phyloP scores from a whole-genome alignment of 495 filamentous ascomycete genomes.

The Aspergillus ellipticus region DNA sequence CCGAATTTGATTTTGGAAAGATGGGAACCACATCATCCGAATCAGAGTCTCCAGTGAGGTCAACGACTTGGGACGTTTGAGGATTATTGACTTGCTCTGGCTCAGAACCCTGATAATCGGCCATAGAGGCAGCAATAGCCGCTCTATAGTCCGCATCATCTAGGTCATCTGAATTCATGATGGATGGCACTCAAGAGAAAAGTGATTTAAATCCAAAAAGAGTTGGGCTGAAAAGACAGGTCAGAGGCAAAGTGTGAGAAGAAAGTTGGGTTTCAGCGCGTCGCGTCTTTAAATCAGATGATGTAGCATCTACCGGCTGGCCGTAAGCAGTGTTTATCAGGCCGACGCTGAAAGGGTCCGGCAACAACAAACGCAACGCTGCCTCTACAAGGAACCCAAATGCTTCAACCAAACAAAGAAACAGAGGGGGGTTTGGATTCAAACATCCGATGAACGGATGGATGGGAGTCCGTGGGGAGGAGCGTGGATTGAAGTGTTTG shows the following conservation, averaged over 20 bases:
- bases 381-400: not conserved
- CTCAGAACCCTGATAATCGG: constrained; percentile 52
- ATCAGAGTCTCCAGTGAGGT: constrained; percentile 32
- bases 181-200: not conserved
- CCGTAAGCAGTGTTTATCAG: not conserved
- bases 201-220: not conserved
- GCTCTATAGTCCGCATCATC: constrained; percentile 22
- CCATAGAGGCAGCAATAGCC: constrained; percentile 72
- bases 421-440: not conserved
- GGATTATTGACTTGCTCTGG: not conserved
- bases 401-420: not conserved
- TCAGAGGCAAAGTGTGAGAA: not conserved
- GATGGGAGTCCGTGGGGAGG: not conserved
- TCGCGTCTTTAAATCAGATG: not conserved
- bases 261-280: not conserved
- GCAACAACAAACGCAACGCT: not conserved
- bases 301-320: not conserved
- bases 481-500: not conserved
- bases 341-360: not conserved
- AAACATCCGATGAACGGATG: not conserved
- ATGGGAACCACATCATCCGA: constrained; percentile 27
- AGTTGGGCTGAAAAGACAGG: not conserved
- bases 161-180: constrained; percentile 18
- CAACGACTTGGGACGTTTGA: constrained; percentile 23
- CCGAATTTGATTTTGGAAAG: constrained; percentile 33